phyloP scores from a whole-genome alignment of 192 early-diverging fungal species.

The Entomortierella parvispora region DNA sequence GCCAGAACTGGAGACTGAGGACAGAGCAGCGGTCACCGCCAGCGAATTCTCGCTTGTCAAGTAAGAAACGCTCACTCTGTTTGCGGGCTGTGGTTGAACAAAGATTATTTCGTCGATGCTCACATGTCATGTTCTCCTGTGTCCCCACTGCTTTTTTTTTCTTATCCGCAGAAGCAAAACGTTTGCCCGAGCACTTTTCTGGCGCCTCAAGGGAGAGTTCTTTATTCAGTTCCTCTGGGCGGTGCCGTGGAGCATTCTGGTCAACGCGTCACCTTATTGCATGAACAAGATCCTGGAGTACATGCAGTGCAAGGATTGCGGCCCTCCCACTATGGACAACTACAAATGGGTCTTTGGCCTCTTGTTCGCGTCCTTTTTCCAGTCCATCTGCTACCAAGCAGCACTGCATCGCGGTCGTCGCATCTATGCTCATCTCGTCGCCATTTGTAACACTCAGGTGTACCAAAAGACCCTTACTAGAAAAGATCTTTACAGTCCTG shows the following conservation, averaged over 20 bases:
- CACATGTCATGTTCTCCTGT: too few relatives aligned
- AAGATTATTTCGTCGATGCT: not conserved
- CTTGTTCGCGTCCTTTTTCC: slow-evolving; percentile 50
- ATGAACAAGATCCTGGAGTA: not conserved
- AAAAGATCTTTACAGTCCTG: slow-evolving; percentile 41
- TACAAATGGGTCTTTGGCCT: slow-evolving; percentile 69
- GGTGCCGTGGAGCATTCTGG: not conserved
- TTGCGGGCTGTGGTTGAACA: not conserved
- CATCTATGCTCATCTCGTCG: slow-evolving; percentile 58
- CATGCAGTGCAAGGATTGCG: slow-evolving; percentile 7
- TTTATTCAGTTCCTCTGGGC: slow-evolving; percentile 12
- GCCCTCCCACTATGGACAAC: not conserved
- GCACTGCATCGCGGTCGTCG: slow-evolving; percentile 68
- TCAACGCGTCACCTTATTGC: not conserved
- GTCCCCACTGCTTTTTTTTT: not conserved
- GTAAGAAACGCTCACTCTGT: not conserved
- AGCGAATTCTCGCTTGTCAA: not conserved
- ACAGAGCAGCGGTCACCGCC: not conserved
- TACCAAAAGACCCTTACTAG: slow-evolving; percentile 54
- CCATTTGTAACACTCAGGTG: slow-evolving; percentile 52
- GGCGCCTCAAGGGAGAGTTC: not conserved
- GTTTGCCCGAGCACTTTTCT: not conserved
- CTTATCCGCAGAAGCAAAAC: not conserved
- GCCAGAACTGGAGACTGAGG: not conserved
- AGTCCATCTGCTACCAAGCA: slow-evolving; percentile 56